These are phyloP conservation scores for Coemansia sp. DNA, from an alignment of 192 early-diverging fungal genomes.

Conservation along the genomic window DNA sequence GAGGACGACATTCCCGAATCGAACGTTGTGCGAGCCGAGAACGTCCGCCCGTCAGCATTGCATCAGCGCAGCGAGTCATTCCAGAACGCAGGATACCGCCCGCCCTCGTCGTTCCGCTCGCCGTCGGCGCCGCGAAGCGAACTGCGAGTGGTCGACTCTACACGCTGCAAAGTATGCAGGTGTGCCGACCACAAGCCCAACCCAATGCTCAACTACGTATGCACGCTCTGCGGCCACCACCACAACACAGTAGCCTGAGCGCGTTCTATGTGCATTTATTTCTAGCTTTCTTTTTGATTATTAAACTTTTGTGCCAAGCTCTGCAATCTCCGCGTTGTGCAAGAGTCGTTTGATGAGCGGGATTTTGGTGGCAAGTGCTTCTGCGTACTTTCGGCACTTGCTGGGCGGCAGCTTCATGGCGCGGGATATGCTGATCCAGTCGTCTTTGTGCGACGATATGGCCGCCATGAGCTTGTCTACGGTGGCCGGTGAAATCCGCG, in stretches of 20 bases:
- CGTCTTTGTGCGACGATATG: slow-evolving; percentile 21
- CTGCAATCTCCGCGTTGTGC: not conserved
- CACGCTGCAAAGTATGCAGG: slow-evolving; percentile 62
- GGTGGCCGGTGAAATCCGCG: not conserved
- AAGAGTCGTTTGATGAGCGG: not conserved
- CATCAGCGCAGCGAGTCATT: slow-evolving; percentile 25
- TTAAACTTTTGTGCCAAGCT: not conserved
- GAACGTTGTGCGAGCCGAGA: not conserved
- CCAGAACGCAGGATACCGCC: slow-evolving; percentile 37
- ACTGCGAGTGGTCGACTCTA: slow-evolving; percentile 18
- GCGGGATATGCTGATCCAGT: slow-evolving; percentile 48
- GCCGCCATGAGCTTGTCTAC: slow-evolving; percentile 40
- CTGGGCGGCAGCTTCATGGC: slow-evolving; percentile 16
- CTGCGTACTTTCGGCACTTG: not conserved
- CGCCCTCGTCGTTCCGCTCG: slow-evolving; percentile 30
- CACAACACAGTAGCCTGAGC: slow-evolving; percentile 47
- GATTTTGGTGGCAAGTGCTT: not conserved
- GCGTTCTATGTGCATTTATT: not conserved
- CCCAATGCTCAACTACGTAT: slow-evolving; percentile 72
- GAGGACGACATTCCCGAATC: slow-evolving; percentile 33
- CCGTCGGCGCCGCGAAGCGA: slow-evolving; percentile 32
- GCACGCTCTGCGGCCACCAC: slow-evolving; percentile 87
- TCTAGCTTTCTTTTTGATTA: slow-evolving; percentile 8
- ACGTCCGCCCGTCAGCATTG: slow-evolving; percentile 13
- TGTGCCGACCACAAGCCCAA: slow-evolving; percentile 75